phyloP scores from a whole-genome alignment of 352 stramenopile genomes.

The Globisporangium mamillatum region DNA sequence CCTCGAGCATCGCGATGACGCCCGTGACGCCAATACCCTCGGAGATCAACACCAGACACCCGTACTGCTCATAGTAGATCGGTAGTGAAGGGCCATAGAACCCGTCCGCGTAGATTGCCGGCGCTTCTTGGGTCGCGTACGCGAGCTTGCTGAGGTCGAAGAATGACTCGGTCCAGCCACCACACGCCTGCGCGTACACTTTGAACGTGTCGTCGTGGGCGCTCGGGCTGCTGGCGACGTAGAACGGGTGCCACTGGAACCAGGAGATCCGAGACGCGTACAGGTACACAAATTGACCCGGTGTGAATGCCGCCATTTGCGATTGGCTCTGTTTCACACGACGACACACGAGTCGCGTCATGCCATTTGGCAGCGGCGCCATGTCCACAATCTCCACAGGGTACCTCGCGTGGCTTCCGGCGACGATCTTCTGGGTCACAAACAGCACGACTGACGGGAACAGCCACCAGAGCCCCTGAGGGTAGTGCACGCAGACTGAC shows the following conservation, averaged over 20 bases:
- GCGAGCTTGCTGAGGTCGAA: slow-evolving; percentile 30
- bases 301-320: slow-evolving; percentile 13
- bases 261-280: slow-evolving; percentile 28
- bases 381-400: slow-evolving; percentile 31
- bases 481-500: slow-evolving; percentile 27
- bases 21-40: slow-evolving; percentile 26
- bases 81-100: slow-evolving; percentile 26
- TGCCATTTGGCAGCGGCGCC: slow-evolving; percentile 24
- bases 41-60: slow-evolving; percentile 30
- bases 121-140: slow-evolving; percentile 23
- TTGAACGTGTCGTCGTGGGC: slow-evolving; percentile 22
- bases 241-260: slow-evolving; percentile 30
- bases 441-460: slow-evolving; percentile 25
- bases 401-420: slow-evolving; percentile 18
- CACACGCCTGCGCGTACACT: slow-evolving; percentile 22
- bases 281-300: slow-evolving; percentile 33
- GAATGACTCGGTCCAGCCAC: slow-evolving; percentile 21
- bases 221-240: slow-evolving; percentile 25
- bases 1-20: slow-evolving; percentile 25
- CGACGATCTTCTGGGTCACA: slow-evolving; percentile 18
- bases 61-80: slow-evolving; percentile 27
- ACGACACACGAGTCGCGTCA: slow-evolving; percentile 25
- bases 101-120: slow-evolving; percentile 27
- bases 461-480: slow-evolving; percentile 23
- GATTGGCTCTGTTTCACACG: background rate